These are phyloP conservation scores for Petrea volubilis DNA, from an alignment of 257 asterid species.

Conservation along the genomic window DNA sequence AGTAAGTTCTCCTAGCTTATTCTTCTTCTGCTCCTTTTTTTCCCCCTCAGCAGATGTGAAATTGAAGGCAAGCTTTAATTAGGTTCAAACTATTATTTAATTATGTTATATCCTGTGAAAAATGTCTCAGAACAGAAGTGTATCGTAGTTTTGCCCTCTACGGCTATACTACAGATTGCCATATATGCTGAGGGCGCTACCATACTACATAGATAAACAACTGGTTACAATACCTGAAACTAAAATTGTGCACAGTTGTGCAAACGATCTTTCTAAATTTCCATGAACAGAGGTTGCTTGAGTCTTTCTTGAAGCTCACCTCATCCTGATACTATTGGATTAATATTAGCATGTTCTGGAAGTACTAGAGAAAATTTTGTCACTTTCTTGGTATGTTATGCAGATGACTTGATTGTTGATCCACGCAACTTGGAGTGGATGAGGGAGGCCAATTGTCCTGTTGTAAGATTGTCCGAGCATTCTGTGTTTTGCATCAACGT, in stretches of 20 bases:
- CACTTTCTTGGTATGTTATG: slow-evolving; percentile 20
- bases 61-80: not conserved
- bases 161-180: not conserved
- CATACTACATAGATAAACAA: not conserved
- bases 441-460: slow-evolving; percentile 93
- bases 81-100: not conserved
- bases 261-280: not conserved
- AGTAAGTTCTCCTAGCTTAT: too few species aligned
- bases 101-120: not conserved
- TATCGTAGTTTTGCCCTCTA: not conserved
- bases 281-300: not conserved
- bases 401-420: slow-evolving; percentile 97
- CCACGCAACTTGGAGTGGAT: slow-evolving; percentile 99
- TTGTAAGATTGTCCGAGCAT: slow-evolving; percentile 51
- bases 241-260: not conserved
- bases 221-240: not conserved
- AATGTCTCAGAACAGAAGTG: not conserved
- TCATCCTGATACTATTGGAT: not conserved
- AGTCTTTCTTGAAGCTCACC: not conserved
- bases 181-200: not conserved
- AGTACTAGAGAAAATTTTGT: not conserved
- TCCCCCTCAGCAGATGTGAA: not conserved
- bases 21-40: slow-evolving; percentile 30
- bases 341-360: slow-evolving; percentile 2
- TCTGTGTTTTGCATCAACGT: not conserved